Evolutionary conservation across 2,329 filamentous ascomycete species (phyloP).

Genomic region (Fusarium sp.): DNA sequence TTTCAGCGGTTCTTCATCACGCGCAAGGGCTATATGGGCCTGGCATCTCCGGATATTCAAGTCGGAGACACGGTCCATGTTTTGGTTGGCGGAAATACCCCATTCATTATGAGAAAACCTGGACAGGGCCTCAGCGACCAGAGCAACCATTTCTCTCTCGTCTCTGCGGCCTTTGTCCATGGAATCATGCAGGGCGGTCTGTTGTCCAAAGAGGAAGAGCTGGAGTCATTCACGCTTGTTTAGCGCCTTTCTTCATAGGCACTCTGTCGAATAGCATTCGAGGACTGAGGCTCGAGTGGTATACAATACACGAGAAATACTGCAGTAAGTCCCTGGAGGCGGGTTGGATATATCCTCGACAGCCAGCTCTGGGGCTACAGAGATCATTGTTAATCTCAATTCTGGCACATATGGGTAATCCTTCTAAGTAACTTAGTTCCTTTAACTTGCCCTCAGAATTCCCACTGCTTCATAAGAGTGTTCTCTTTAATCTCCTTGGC

Average conservation of each 20-base stretch:
- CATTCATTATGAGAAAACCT: neutral
- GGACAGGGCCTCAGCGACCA: too few species aligned
- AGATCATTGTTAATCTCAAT: neutral
- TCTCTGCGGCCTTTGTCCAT: neutral
- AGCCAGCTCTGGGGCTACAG: neutral
- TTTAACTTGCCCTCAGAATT: neutral
- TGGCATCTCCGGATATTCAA: neutral
- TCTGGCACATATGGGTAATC: neutral
- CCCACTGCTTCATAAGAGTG: neutral
- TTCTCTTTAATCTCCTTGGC: slow-evolving; percentile 59
- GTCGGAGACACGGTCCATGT: neutral
- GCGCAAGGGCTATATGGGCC: neutral
- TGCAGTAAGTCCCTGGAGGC: neutral
- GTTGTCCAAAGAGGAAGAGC: neutral
- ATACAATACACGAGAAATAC: neutral
- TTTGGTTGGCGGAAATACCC: neutral
- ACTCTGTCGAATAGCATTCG: neutral
- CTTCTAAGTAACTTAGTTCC: fast-evolving
- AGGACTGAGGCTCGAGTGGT: neutral
- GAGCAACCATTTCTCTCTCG: neutral
- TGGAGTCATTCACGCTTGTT: neutral
- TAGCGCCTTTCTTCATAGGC: neutral
- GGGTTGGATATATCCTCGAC: neutral
- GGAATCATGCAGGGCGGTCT: neutral
- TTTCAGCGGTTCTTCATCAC: neutral